These are phyloP conservation scores for Scutellaria minor DNA, from an alignment of 257 asterid genomes.

Conservation along the genomic window DNA sequence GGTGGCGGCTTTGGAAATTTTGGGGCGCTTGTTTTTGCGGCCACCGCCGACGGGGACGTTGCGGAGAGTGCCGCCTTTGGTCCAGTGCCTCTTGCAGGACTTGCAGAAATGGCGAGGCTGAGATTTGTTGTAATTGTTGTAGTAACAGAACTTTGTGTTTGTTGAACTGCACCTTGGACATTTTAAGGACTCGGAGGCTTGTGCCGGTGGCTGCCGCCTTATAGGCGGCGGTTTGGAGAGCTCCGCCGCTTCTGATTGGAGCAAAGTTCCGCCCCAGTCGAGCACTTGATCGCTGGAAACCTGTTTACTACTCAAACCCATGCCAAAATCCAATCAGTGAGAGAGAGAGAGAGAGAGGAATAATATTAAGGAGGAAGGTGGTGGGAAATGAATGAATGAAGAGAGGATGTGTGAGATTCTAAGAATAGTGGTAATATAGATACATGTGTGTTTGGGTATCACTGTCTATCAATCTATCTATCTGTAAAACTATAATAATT, in stretches of 20 bases:
- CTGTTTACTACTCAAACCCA: slow-evolving; percentile 50
- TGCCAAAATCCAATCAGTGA: slow-evolving; percentile 22
- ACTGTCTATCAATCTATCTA: slow-evolving; percentile 41
- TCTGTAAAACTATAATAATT: slow-evolving; percentile 48
- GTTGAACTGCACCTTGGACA: slow-evolving; percentile 75
- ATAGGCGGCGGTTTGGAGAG: slow-evolving; percentile 38
- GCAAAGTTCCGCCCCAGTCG: slow-evolving; percentile 46
- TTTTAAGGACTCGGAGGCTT: slow-evolving; percentile 49
- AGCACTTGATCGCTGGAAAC: slow-evolving; percentile 38
- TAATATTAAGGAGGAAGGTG: slow-evolving; percentile 41
- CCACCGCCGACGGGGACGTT: slow-evolving; percentile 81
- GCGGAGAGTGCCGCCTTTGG: slow-evolving; percentile 78
- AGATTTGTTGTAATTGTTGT: slow-evolving; percentile 71
- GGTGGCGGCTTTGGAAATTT: slow-evolving; percentile 35
- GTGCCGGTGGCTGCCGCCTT: slow-evolving; percentile 38
- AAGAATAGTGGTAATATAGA: slow-evolving; percentile 10
- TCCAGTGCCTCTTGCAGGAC: slow-evolving; percentile 83
- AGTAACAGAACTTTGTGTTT: slow-evolving; percentile 76
- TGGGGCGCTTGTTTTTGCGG: slow-evolving; percentile 70
- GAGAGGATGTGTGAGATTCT: slow-evolving; percentile 34
- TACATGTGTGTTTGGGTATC: slow-evolving; percentile 8
- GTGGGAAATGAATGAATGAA: slow-evolving; percentile 40
- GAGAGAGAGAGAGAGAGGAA: slow-evolving; percentile 26
- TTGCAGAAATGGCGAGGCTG: slow-evolving; percentile 87
- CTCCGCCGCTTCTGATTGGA: slow-evolving; percentile 38